Evolutionary conservation across 768 basidiomycete genomes (phyloP), one percentile per base, ranked within the genome.

Genomic region (Mycena capillaripes): DNA sequence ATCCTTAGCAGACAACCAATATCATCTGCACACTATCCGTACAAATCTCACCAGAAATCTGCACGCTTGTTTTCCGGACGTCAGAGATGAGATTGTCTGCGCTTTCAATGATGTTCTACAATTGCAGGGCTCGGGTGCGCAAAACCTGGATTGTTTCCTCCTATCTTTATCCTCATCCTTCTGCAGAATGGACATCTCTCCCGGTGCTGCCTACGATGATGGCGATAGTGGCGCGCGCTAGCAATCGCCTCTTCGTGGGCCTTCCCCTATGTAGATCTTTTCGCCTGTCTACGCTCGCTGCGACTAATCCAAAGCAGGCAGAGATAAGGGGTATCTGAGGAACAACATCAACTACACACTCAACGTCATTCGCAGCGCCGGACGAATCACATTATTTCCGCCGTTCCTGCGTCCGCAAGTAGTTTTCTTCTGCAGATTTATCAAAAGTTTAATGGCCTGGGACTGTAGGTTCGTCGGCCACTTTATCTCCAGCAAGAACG

Each of bases 1-100:
- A 2, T 36, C 61, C 0, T 17, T 61, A 27, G 36, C 44, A 2
- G 62, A 69, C 0, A 62, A 75, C 29, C 66, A 61, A 0, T 75
- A 71, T 56, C 74, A 75, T 52, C 29, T 34, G 9, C 34, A 32
- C 29, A 56, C 57, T 4, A 57, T 75, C n/a, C 70, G 70, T 30
- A 67, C 62, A n/a, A 66, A 27, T 53, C 70, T 75, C 30, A 75
- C 70, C 4, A 32, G 74, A n/a, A 83, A 80, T 61, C 71, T 84
- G 14, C 79, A 72, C 2, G 58, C 46, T 2, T 50, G 81, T 9
- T 83, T 78, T 55, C 73, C 79, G 0, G 78, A 78, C 21, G 76
- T 87, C 17, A 75, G 72, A 10, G 82, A 86, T 21, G 86, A 88
- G 55, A 73, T 85, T 27, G 32, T 76, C 21, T 63, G 69, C 27